Percentiles rank a stretch among this genome's conserved stretches.
phyloP scores from a whole-genome alignment of 2,329 filamentous ascomycete species.

The Xylariaceae sp. region DNA sequence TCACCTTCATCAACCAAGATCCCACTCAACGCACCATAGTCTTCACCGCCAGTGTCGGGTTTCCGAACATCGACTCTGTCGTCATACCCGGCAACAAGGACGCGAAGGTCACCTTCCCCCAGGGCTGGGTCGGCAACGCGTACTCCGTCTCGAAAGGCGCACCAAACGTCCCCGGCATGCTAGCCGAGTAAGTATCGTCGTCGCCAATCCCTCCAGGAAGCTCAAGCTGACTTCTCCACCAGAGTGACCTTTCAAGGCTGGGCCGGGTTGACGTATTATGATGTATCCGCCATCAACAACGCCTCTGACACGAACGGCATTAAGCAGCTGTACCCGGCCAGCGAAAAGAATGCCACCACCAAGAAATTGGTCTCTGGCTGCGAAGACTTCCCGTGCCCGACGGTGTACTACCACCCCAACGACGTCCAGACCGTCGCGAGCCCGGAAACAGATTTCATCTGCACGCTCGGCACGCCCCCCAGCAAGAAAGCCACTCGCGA shows the following conservation, averaged over 20 bases:
- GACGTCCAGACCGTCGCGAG: constrained; percentile 55
- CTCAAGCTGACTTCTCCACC: background rate
- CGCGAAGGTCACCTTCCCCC: constrained; percentile 41
- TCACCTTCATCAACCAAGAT: constrained; percentile 60
- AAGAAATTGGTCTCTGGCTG: constrained; percentile 45
- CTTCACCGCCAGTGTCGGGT: constrained; percentile 46
- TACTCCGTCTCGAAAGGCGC: constrained; percentile 46
- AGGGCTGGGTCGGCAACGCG: constrained; percentile 48
- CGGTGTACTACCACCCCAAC: constrained; percentile 50
- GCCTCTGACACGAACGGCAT: constrained; percentile 47
- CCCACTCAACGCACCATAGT: constrained; percentile 44
- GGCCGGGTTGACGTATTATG: constrained; percentile 50
- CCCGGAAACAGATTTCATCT: constrained; percentile 45
- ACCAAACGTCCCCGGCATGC: constrained; percentile 45
- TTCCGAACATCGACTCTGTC: constrained; percentile 36
- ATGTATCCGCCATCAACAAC: constrained; percentile 56
- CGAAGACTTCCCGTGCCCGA: constrained; percentile 48
- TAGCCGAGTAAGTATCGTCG: constrained; percentile 39
- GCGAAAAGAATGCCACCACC: constrained; percentile 15
- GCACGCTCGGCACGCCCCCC: constrained; percentile 43
- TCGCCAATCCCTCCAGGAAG: background rate
- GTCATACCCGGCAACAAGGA: constrained; percentile 38
- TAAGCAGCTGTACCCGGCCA: constrained; percentile 51
- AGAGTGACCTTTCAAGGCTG: constrained; percentile 45
- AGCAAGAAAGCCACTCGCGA: constrained; percentile 23